Evolutionary conservation across 2,329 filamentous ascomycete genomes (phyloP), one percentile per base, ranked within the genome.

Genomic region (Fusarium siculi): DNA sequence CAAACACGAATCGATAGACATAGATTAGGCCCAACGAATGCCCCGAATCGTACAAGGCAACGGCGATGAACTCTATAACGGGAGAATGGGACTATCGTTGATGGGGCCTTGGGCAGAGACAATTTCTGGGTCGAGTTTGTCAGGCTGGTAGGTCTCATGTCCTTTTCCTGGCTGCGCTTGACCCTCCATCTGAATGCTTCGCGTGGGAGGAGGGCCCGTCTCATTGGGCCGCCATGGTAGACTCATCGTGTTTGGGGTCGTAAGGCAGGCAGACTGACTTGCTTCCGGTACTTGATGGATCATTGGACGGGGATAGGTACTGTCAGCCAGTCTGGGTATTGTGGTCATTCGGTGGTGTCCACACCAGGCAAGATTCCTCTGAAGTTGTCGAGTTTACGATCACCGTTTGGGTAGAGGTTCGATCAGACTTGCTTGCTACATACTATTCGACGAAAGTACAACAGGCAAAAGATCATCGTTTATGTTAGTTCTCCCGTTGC

Each of bases 191-290:
- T 68, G 56, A 74, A 57, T 59, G 68, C 53, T 74, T 77, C 67
- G 75, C 74, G 70, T 77, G 75, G 75, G 64, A 62, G 61, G 73
- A 60, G 73, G 56, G 42, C 47, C 25, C 63, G 50, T 64, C 69
- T 72, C 66, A 77, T 77, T 77, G 75, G 75, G 75, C 75, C 57
- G 75, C 75, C 72, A 76, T 77, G 65, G 36, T 65, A 74, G 55
- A 63, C 71, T 65, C 57, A 64, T 66, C 65, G 58, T 53, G 52
- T 49, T 68, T 71, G 55, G 67, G 68, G 68, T 68, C 62, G 67
- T 44, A 57, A 67, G 47, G 68, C 63, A 72, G 68, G 68, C 68
- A 65, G 56, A 57, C 68, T 64, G 68, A 72, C 68, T 53, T 72
- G 39, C 44, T 47, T 72, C 46, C 25, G 46, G 68, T 44, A 68